Evolutionary conservation across 2,329 filamentous ascomycete species (phyloP), one percentile per base, ranked within the genome.

Genomic region (Cercospora zeae-maydis): DNA sequence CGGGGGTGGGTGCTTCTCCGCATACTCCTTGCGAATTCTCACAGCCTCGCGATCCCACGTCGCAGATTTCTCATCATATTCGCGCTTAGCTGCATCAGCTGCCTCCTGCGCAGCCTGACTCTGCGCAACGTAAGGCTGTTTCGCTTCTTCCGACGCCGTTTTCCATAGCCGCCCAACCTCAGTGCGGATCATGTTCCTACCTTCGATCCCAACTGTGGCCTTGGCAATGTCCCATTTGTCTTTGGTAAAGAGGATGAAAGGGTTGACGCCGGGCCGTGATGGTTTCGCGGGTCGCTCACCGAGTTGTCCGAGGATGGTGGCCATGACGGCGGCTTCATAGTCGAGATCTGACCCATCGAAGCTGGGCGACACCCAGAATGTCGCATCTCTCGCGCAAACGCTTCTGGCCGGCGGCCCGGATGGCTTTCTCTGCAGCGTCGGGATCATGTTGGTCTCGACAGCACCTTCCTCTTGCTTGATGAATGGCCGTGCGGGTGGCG

Each of bases 111-210:
- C 88, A 58, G 83, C 82, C 59, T 87, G 83, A 3, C 90, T 90
- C 74, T 88, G 83, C 30, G 92, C 88, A 54, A 93, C 84, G 72
- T 90, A 98, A 0, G 92, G 93, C 73, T 84, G 83, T 72, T 89
- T 91, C 69, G 87, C 84, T 49, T 90, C 89, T 5, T 86, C 81
- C 1, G 82, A 78, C 0, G 90, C 87, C 55, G 90, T 89, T 69
- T 89, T 91, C 95, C 95, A 99, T 88, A 95, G 93, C 73, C 89
- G 88, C 30, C 93, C 93, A 9, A 95, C 86, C 74, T 92, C 91
- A 56, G 88, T 85, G 34, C 95, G 90, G 61, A 98, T 90, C 72
- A 96, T 91, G 71, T 87, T 83, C 45, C 85, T 82, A 1, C 82
- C 79, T 2, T 83, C 84, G 70, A 92, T 96, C 60, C 84, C 83